These are phyloP conservation scores for Rhodotorula sp. DNA, from an alignment of 1,284 basidiomycete species.

Conservation along the genomic window DNA sequence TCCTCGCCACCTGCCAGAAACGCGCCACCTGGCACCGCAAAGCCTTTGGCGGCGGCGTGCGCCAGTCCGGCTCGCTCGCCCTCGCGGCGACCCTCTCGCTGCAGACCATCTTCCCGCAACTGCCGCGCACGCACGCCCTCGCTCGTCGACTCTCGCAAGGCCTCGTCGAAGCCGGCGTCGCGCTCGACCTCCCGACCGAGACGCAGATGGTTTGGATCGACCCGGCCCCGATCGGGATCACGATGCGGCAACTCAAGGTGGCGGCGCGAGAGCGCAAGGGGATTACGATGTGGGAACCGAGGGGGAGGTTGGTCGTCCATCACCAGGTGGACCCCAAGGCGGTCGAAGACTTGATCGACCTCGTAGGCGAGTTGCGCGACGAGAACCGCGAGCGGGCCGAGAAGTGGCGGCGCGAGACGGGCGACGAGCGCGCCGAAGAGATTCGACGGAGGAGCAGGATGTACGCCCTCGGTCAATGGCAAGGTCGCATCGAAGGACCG, in stretches of 20 bases:
- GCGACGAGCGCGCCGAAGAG: background rate
- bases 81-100: conserved; percentile 82
- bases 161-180: conserved; percentile 69
- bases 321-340: conserved; percentile 76
- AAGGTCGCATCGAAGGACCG: background rate
- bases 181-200: conserved; percentile 71
- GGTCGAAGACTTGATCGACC: conserved; percentile 53
- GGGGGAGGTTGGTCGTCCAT: conserved; percentile 71
- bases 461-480: conserved; percentile 11
- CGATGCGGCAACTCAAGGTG: conserved; percentile 64
- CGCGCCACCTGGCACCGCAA: conserved; percentile 64
- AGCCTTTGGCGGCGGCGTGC: conserved; percentile 89
- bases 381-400: conserved; percentile 44
- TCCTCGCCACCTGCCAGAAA: background rate
- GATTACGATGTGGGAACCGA: conserved; percentile 65
- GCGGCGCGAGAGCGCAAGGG: conserved; percentile 53
- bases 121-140: conserved; percentile 72
- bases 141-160: conserved; percentile 67
- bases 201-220: conserved; percentile 81
- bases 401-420: conserved; percentile 5
- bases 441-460: background rate
- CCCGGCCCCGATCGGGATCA: conserved; percentile 65
- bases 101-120: conserved; percentile 72
- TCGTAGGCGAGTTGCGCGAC: conserved; percentile 38
- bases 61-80: conserved; percentile 75